Base-by-base conservation (phyloP, 139 green algal species). In the Chlamydomonas eustigma region DNA sequence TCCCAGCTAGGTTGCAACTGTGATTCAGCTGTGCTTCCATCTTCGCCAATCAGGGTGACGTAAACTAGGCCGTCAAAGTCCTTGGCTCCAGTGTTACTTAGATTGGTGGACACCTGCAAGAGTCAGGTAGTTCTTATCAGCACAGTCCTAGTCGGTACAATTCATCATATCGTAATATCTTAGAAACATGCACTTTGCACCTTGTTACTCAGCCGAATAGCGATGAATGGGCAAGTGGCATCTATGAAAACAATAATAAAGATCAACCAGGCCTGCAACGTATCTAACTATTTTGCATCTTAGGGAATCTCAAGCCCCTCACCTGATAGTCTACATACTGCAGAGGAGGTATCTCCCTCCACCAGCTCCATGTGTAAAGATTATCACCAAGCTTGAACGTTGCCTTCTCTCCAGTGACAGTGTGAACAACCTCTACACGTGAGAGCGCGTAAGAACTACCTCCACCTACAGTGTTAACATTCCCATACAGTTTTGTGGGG, bases 341-440 rank as follows among this genome's bases (percentile, higher is more conserved):
- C 25, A 31, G 12, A 28, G 18, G 30, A 28, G n/a, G 25, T 22
- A 70, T 22, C 18, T 31, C 28, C 25, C 6, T 70, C 63, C 63
- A 70, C 63, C 63, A 70, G 63, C 18, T 35, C 63, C 63, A 70
- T 22, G 63, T 70, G 63, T 70, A 70, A 22, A 70, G 63, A 28
- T 22, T 70, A 28, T 8, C 63, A 28, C 28, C 28, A 5, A 37
- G 63, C n/a, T 31, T 70, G 63, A 37, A 70, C 63, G 30, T 28
- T 22, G n/a, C 63, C 18, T 35, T 31, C 63, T 70, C 63, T 5
- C 63, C 63, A 22, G 63, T 37, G 24, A 37, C 32, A 28, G 63
- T 70, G 30, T 70, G 30, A 22, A 70, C 8, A 22, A 70, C 63
- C 63, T 70, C 63, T 5, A 70, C 63, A 22, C 63, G 63, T 28